A percentile compares a stretch with the other conserved stretches of the same genome.
Conservation (phyloP, 148 eudicot genomes). For the Rhododendron vialii region DNA sequence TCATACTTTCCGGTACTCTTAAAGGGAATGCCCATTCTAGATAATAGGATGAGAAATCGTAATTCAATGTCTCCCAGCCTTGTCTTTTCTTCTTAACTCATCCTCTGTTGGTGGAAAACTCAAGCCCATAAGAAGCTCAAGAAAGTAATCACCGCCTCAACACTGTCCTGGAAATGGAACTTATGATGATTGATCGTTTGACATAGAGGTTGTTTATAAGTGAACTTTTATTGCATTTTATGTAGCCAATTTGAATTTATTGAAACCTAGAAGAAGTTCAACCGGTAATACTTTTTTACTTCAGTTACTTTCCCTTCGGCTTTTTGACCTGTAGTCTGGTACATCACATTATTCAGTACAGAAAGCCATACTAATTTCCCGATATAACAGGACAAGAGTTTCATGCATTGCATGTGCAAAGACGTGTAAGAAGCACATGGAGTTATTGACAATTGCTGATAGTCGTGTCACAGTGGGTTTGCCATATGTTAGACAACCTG, state of each 20-base stretch:
- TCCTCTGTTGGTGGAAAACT: not conserved
- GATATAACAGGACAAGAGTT: not conserved
- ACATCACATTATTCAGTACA: not conserved
- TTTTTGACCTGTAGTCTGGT: not conserved
- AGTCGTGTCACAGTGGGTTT: not conserved
- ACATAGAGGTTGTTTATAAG: not conserved
- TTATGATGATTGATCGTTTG: not conserved
- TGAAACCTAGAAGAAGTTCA: not conserved
- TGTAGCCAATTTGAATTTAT: not conserved
- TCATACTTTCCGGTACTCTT: not conserved
- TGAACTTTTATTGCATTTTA: not conserved
- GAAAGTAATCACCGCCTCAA: not conserved
- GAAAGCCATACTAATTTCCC: not conserved
- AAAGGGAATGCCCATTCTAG: not conserved
- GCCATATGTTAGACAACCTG: not conserved
- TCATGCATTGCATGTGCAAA: not conserved
- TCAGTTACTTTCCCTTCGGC: not conserved
- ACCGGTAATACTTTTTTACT: not conserved
- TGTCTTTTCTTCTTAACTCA: not conserved
- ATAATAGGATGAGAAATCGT: not conserved
- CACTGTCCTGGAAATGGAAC: not conserved
- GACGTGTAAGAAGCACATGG: not conserved
- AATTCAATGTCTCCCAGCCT: not conserved
- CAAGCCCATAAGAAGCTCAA: not conserved
- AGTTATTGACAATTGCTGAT: not conserved